A percentile compares a stretch with the other conserved stretches of the same genome.
Evolutionary conservation across 345 rosid genomes (phyloP).

Genomic region (Salix brachista): DNA sequence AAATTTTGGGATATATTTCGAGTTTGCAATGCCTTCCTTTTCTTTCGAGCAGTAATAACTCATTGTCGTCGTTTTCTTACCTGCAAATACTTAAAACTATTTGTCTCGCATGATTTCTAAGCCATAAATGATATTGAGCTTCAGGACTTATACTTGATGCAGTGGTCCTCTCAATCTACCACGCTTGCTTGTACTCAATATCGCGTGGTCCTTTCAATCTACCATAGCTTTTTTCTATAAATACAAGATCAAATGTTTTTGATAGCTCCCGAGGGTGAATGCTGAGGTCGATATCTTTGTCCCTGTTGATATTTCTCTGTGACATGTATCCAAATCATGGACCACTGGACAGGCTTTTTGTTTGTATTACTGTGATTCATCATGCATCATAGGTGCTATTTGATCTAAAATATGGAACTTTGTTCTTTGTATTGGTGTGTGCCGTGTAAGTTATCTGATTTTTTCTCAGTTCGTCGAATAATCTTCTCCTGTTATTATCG

Average conservation of each 20-base stretch:
- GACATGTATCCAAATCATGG: slow-evolving; percentile 13
- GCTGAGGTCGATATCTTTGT: slow-evolving; percentile 5
- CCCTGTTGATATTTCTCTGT: background rate
- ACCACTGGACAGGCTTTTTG: slow-evolving; percentile 7
- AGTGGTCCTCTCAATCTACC: slow-evolving; percentile 26
- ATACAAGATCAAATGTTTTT: background rate
- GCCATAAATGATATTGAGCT: background rate
- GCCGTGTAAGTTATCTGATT: background rate
- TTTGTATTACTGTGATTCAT: background rate
- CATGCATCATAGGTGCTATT: background rate
- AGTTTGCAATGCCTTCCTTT: slow-evolving; percentile 4
- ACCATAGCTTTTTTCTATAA: slow-evolving; percentile 3
- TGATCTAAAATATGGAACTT: background rate
- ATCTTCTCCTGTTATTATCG: background rate
- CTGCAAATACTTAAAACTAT: background rate
- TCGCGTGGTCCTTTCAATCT: slow-evolving; percentile 26
- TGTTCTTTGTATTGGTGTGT: background rate
- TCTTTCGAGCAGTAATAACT: background rate
- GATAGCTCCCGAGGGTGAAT: slow-evolving; percentile 15
- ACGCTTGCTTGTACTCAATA: background rate
- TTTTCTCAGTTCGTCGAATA: background rate
- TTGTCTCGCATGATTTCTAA: background rate
- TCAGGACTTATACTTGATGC: background rate
- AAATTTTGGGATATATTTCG: background rate
- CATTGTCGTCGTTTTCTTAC: slow-evolving; percentile 6